Evolutionary conservation across 1,284 basidiomycete species (phyloP), one percentile per base, ranked within the genome.

Genomic region (Gastroboletus turbinatus): DNA sequence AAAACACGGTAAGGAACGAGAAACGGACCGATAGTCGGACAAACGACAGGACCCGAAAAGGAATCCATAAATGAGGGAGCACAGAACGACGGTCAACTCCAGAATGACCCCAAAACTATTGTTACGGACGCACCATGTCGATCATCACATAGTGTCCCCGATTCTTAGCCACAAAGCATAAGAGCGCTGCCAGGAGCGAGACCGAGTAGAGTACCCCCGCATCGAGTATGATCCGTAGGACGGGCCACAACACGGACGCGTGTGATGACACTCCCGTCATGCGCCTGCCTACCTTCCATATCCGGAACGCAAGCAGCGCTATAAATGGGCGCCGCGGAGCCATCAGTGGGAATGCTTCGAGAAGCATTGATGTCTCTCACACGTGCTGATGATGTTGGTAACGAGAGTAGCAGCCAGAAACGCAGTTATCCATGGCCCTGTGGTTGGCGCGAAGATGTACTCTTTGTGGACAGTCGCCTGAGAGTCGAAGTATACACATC

Each of bases 281-380:
- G 5, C 51, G 48, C 8, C 38, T 54, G 3, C 43, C 52, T 21
- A 59, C 36, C 16, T 46, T 46, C 60, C 60, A 61, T 52, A 62
- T 61, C 2, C 60, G 60, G 51, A 50, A 62, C 7, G 56, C 60
- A 21, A 61, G 46, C 5, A 61, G 19, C 5, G 57, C 60, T 61
- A 45, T 11, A 33, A 45, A 23, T 5, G 11, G 27, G 17, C 3
- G 14, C 4, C 4, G 32, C 13, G 33, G 13, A 13, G 13, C 30
- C 13, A 13, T 30, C 16, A 17, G 9, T 29, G 10, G 29, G 36
- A 38, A 38, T 9, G 8, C 10, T 19, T 38, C 36, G 36, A 38
- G 9, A 38, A 19, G n/a, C n/a, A 11, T 19, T 19, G n/a, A 19
- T 38, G n/a, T 38, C n/a, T 19, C 36, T 19, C 36, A 38, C 36